These are phyloP conservation scores for Rhytidhysteron rufulum DNA, from an alignment of 2,329 filamentous ascomycete species.

Conservation along the genomic window DNA sequence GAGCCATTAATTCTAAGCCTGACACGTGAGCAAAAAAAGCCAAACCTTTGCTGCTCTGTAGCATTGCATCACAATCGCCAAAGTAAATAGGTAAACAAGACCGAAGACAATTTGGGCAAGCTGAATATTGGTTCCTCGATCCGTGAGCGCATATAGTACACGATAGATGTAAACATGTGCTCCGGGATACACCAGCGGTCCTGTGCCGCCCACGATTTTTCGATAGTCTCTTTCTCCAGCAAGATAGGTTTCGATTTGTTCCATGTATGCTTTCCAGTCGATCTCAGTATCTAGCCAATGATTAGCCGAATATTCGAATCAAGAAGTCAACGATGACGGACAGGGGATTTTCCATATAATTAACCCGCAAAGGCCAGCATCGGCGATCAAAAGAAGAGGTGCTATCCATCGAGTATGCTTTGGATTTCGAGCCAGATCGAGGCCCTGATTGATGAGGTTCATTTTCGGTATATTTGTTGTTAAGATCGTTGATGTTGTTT, in stretches of 20 bases:
- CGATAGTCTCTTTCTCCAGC: slow-evolving; percentile 86
- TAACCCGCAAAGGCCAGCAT: slow-evolving; percentile 67
- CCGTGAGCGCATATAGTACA: slow-evolving; percentile 71
- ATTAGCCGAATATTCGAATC: slow-evolving; percentile 9
- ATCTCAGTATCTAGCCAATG: slow-evolving; percentile 79
- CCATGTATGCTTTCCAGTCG: slow-evolving; percentile 96
- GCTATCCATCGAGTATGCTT: slow-evolving; percentile 61
- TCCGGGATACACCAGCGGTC: slow-evolving; percentile 91
- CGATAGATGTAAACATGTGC: slow-evolving; percentile 91
- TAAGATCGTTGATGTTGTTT: slow-evolving; percentile 6
- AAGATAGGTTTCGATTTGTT: slow-evolving; percentile 77
- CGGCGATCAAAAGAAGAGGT: slow-evolving; percentile 63
- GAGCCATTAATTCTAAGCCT: slow-evolving; percentile 1
- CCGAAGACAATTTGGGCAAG: slow-evolving; percentile 83
- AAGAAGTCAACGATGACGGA: slow-evolving; percentile 44
- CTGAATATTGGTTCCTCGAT: slow-evolving; percentile 69
- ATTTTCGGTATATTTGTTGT: slow-evolving; percentile 15
- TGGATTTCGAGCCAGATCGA: slow-evolving; percentile 49
- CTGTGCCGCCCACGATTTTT: slow-evolving; percentile 80
- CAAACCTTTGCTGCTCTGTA: slow-evolving; percentile 70
- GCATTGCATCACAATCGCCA: slow-evolving; percentile 75
- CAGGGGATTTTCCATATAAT: slow-evolving; percentile 82
- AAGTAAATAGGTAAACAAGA: slow-evolving; percentile 69
- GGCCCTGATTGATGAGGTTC: slow-evolving; percentile 33
- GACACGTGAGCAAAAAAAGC: slow-evolving; percentile 1